Evolutionary conservation across 1,139 yeast species (phyloP), one percentile per base, ranked within the genome.

Genomic region (Pichia sp.): DNA sequence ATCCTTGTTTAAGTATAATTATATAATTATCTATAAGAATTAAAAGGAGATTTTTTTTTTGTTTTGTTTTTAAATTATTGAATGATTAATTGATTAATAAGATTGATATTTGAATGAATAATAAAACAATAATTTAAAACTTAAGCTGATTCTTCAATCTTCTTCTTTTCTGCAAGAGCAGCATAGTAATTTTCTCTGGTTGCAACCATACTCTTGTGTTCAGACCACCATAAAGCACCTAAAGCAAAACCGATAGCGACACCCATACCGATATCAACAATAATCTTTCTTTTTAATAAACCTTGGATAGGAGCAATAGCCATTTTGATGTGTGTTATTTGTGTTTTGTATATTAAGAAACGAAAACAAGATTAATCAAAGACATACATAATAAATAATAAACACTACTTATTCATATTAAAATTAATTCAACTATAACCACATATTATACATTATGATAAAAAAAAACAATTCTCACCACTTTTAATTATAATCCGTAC

Each of bases 171-270:
- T 49, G 82, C 79, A 62, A 82, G 68, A 58, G 78, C 74, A 55
- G 86, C 82, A 69, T 90, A 90, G 78, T 80, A 87, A 51, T 80
- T 82, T 66, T 90, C 97, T 76, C 96, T 86, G 64, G 71, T 75
- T 56, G 73, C 74, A 51, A 87, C 82, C 55, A 73, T 58, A 39
- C 82, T 78, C 71, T 76, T 80, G 82, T 89, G 97, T 74, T 67
- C 70, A 32, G 76, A 78, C 86, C 89, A 80, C 85, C 84, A 83
- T 66, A 69, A 70, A 54, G 70, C 65, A 50, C 79, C 85, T 59
- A 75, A 70, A 40, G 62, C 72, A 43, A 73, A 64, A 52, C 86
- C 86, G 29, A 62, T 40, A 16, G 59, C 55, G 35, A 40, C 43
- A 53, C 95, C 95, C 57, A 82, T 69, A 59, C 80, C 55, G 67